phyloP scores from a whole-genome alignment of 768 basidiomycete genomes.

The Kwoniella sp. region DNA sequence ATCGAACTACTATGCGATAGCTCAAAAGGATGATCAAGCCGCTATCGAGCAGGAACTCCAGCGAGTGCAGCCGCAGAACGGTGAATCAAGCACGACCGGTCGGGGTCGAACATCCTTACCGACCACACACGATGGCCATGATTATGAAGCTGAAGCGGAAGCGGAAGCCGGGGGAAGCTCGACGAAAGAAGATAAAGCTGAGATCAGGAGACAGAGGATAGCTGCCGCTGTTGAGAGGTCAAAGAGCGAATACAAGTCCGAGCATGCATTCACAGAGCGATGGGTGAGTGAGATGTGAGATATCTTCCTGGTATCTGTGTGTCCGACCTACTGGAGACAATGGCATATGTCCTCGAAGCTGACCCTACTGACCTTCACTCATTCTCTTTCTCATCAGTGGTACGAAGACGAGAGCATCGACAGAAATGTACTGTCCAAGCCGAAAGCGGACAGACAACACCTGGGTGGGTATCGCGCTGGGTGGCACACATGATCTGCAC shows the following conservation, averaged over 20 bases:
- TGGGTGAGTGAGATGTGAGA: constrained; percentile 33
- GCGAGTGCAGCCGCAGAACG: background rate
- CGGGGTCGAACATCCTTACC: background rate
- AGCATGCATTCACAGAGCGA: constrained; percentile 48
- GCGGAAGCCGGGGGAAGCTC: background rate
- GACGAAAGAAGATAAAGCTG: constrained; percentile 18
- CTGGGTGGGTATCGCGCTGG: constrained; percentile 21
- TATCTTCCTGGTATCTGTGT: too few species aligned
- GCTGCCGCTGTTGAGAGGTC: constrained; percentile 46
- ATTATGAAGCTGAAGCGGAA: background rate
- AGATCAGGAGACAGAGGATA: constrained; percentile 33
- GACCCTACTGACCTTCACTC: background rate
- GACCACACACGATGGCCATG: background rate
- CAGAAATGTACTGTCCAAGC: constrained; percentile 16
- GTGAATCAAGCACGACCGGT: background rate
- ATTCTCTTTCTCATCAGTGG: constrained; percentile 9
- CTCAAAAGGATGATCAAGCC: constrained; percentile 13
- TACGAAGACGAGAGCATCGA: constrained; percentile 2
- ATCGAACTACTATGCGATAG: constrained; percentile 17
- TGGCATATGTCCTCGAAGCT: background rate
- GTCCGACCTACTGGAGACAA: too few species aligned
- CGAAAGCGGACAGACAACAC: constrained; percentile 33
- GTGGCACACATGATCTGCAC: background rate
- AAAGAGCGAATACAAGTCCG: constrained; percentile 37
- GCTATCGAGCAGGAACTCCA: background rate